Conservation (phyloP, 768 basidiomycete genomes). For the Phanerodontia chrysosporium region DNA sequence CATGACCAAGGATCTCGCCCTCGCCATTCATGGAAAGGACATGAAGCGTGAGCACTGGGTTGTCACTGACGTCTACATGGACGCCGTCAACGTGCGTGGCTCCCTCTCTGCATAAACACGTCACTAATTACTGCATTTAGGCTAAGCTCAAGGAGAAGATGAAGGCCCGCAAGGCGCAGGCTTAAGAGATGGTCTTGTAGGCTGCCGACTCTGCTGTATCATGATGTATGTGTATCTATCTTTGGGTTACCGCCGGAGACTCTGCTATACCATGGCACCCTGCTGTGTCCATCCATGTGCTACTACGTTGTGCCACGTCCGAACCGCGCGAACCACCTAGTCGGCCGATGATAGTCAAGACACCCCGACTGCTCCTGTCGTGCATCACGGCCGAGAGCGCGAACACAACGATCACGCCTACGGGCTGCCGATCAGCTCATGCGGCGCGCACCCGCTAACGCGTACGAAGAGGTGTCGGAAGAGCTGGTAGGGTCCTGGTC, state of each 20-base stretch:
- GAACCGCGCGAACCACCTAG: too few species aligned
- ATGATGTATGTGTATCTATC: neutral
- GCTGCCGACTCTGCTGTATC: neutral
- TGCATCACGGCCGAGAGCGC: too few species aligned
- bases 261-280: neutral
- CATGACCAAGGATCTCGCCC: slow-evolving; percentile 97
- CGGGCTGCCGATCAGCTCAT: too few species aligned
- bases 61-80: slow-evolving; percentile 88
- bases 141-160: slow-evolving; percentile 25
- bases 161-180: slow-evolving; percentile 15
- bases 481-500: too few species aligned
- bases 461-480: too few species aligned
- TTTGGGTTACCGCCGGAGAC: neutral
- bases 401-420: too few species aligned
- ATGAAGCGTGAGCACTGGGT: slow-evolving; percentile 97
- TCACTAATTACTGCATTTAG: slow-evolving; percentile 2
- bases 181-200: neutral
- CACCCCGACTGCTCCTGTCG: too few species aligned
- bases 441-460: too few species aligned
- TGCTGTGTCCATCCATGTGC: neutral
- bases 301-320: neutral
- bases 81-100: slow-evolving; percentile 74
- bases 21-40: slow-evolving; percentile 87
- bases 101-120: neutral
- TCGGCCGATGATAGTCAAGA: too few species aligned